Conservation (phyloP, 305 asterid species). For the Euphrasia arctica region DNA sequence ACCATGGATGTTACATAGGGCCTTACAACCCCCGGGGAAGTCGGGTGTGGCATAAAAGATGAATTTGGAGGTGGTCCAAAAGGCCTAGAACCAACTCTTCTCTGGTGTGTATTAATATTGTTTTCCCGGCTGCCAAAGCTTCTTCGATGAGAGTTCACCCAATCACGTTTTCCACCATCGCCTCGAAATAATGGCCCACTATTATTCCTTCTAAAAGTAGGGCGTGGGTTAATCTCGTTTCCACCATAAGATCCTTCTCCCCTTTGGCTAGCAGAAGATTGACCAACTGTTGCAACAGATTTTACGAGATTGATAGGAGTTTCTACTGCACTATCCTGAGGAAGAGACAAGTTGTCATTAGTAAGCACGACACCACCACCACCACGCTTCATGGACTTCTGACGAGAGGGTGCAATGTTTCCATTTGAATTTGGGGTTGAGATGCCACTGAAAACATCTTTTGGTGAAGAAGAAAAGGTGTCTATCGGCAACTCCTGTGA, state of each 20-base stretch:
- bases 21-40: slow-evolving; percentile 40
- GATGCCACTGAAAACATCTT: slow-evolving; percentile 37
- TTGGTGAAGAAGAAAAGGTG: slow-evolving; percentile 38
- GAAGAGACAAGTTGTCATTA: slow-evolving; percentile 41
- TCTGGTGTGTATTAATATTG: slow-evolving; percentile 45
- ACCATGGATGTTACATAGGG: slow-evolving; percentile 46
- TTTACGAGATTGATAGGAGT: slow-evolving; percentile 32
- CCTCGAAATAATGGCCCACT: slow-evolving; percentile 56
- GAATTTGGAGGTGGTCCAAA: slow-evolving; percentile 50
- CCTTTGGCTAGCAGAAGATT: slow-evolving; percentile 33
- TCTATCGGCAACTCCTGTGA: slow-evolving; percentile 37
- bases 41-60: slow-evolving; percentile 47
- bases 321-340: slow-evolving; percentile 37
- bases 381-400: slow-evolving; percentile 47
- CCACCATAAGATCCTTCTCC: slow-evolving; percentile 27
- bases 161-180: slow-evolving; percentile 69
- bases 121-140: slow-evolving; percentile 54
- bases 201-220: slow-evolving; percentile 53
- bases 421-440: slow-evolving; percentile 37
- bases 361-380: slow-evolving; percentile 32
- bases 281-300: slow-evolving; percentile 30
- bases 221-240: slow-evolving; percentile 8
- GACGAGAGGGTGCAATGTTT: slow-evolving; percentile 43
- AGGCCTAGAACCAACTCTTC: slow-evolving; percentile 52
- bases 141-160: slow-evolving; percentile 49